Conservation (phyloP, 441 rosid genomes). For the Brassica balearica region DNA sequence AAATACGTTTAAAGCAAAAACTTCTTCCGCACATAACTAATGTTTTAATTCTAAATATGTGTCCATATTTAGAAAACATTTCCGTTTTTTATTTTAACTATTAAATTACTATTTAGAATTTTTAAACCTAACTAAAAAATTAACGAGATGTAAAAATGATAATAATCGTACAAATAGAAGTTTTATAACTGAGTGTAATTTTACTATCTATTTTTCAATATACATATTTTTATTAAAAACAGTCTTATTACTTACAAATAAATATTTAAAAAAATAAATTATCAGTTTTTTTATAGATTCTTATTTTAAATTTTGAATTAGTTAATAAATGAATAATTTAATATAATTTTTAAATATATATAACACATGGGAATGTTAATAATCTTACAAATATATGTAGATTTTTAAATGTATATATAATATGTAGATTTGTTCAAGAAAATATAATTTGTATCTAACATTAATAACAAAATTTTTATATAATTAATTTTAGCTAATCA, state of each 20-base stretch:
- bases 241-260: neutral
- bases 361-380: neutral
- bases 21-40: neutral
- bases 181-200: neutral
- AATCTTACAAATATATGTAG: neutral
- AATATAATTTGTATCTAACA: neutral
- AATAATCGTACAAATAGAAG: neutral
- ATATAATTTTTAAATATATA: neutral
- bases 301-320: neutral
- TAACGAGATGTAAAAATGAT: neutral
- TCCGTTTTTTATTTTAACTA: neutral
- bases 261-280: no score
- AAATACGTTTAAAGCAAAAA: neutral
- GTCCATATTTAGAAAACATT: neutral
- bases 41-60: neutral
- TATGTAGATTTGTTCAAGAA: no score
- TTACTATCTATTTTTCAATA: neutral
- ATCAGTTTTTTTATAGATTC: neutral
- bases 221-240: no score
- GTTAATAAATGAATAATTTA: neutral
- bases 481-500: neutral
- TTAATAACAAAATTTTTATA: neutral
- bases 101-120: neutral
- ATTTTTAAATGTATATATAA: neutral
- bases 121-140: neutral